phyloP scores from a whole-genome alignment of 192 early-diverging fungal genomes.

The Backusella macrospora region DNA sequence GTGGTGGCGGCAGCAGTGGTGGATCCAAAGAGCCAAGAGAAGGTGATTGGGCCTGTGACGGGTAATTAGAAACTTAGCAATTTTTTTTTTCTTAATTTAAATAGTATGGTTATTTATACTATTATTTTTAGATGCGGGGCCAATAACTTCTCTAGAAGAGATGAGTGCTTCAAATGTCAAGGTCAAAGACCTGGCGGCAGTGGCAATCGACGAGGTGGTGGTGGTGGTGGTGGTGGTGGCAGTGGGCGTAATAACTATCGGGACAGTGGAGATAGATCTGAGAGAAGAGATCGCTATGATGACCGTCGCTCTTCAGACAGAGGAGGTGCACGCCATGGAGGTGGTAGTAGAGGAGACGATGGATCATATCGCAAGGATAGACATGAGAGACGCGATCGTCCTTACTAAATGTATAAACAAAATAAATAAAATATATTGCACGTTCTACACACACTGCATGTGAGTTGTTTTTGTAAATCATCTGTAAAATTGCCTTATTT shows the following conservation, averaged over 20 bases:
- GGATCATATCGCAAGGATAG: constrained; percentile 45
- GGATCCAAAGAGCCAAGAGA: constrained; percentile 47
- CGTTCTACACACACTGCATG: constrained; percentile 5
- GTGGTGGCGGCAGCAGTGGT: constrained; percentile 44
- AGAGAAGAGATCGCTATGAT: constrained; percentile 40
- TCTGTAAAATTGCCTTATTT: constrained; percentile 13
- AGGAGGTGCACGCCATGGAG: constrained; percentile 31
- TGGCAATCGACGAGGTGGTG: constrained; percentile 45
- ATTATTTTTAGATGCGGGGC: constrained; percentile 54
- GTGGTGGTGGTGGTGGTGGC: constrained; percentile 38
- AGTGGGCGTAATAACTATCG: constrained; percentile 33
- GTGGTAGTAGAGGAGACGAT: constrained; percentile 41
- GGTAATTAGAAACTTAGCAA: constrained; percentile 33
- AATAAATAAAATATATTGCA: constrained; percentile 9
- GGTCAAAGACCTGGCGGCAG: constrained; percentile 55
- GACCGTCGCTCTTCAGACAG: constrained; percentile 23
- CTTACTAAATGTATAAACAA: constrained; percentile 39
- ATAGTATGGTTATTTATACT: background rate
- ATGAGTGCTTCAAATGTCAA: constrained; percentile 67
- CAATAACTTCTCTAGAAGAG: constrained; percentile 68
- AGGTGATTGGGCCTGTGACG: constrained; percentile 63
- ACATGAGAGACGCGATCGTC: constrained; percentile 50
- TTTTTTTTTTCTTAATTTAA: background rate
- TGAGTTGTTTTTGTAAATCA: background rate
- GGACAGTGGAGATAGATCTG: constrained; percentile 30